phyloP scores from a whole-genome alignment of 2,329 filamentous ascomycete species.

The Zasmidium citrigriseum region DNA sequence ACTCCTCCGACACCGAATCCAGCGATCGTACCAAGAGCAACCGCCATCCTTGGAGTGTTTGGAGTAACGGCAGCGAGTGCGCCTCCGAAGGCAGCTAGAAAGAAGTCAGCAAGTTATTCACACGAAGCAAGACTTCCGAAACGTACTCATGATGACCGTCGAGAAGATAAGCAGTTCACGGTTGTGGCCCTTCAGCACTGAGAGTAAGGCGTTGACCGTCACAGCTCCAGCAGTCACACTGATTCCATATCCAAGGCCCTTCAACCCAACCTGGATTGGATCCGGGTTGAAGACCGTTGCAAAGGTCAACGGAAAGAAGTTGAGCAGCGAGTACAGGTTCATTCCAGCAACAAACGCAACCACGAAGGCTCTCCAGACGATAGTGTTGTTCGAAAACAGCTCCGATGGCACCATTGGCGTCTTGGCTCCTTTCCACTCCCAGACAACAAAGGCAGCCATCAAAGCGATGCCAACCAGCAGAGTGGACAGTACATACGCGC shows the following conservation, averaged over 20 bases:
- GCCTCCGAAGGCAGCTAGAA: slow-evolving; percentile 48
- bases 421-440: slow-evolving; percentile 27
- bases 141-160: slow-evolving; percentile 59
- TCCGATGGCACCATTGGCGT: slow-evolving; percentile 30
- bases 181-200: slow-evolving; percentile 59
- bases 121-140: neutral
- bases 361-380: slow-evolving; percentile 32
- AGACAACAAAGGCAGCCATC: slow-evolving; percentile 27
- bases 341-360: slow-evolving; percentile 36
- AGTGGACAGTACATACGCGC: slow-evolving; percentile 25
- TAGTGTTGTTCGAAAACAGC: slow-evolving; percentile 25
- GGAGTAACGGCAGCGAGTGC: slow-evolving; percentile 25
- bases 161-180: slow-evolving; percentile 60
- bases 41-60: slow-evolving; percentile 20
- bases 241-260: slow-evolving; percentile 52
- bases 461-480: slow-evolving; percentile 24
- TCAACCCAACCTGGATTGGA: slow-evolving; percentile 14
- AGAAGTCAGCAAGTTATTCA: neutral
- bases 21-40: slow-evolving; percentile 58
- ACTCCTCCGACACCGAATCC: slow-evolving; percentile 66
- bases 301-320: slow-evolving; percentile 54
- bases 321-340: slow-evolving; percentile 39
- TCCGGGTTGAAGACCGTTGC: slow-evolving; percentile 13
- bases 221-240: slow-evolving; percentile 61
- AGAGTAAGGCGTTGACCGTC: slow-evolving; percentile 58